Evolutionary conservation across 1,139 yeast species (phyloP).

Genomic region (Blastobotrys ciferrii): DNA sequence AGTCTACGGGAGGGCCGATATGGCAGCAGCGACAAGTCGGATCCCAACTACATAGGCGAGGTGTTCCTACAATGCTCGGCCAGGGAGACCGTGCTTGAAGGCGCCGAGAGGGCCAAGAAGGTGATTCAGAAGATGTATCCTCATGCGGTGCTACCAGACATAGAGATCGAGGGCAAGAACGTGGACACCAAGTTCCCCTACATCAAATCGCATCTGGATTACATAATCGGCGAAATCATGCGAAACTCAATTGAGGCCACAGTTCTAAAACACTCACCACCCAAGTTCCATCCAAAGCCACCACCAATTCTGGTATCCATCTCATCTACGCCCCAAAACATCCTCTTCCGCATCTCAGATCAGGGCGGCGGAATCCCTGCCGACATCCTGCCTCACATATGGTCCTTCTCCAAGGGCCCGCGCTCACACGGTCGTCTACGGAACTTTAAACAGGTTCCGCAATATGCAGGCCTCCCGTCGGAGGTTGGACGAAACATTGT

Average conservation of each 20-base stretch:
- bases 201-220: constrained; percentile 81
- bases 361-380: constrained; percentile 82
- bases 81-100: constrained; percentile 58
- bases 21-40: constrained; percentile 30
- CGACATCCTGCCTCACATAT: constrained; percentile 57
- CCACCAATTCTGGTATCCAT: constrained; percentile 75
- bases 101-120: constrained; percentile 52
- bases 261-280: constrained; percentile 44
- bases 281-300: constrained; percentile 38
- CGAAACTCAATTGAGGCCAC: constrained; percentile 85
- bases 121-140: constrained; percentile 46
- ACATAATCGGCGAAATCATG: constrained; percentile 79
- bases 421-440: constrained; percentile 31
- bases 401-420: constrained; percentile 63
- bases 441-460: constrained; percentile 38
- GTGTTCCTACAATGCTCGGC: constrained; percentile 80
- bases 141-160: constrained; percentile 61
- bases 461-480: constrained; percentile 37
- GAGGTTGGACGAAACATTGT: constrained; percentile 23
- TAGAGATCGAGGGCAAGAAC: constrained; percentile 61
- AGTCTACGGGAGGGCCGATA: constrained; percentile 44
- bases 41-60: constrained; percentile 78
- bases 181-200: constrained; percentile 67
- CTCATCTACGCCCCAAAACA: constrained; percentile 61
- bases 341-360: constrained; percentile 78